Evolutionary conservation across 768 basidiomycete genomes (phyloP).

Genomic region (Macrolepiota fuliginosa): DNA sequence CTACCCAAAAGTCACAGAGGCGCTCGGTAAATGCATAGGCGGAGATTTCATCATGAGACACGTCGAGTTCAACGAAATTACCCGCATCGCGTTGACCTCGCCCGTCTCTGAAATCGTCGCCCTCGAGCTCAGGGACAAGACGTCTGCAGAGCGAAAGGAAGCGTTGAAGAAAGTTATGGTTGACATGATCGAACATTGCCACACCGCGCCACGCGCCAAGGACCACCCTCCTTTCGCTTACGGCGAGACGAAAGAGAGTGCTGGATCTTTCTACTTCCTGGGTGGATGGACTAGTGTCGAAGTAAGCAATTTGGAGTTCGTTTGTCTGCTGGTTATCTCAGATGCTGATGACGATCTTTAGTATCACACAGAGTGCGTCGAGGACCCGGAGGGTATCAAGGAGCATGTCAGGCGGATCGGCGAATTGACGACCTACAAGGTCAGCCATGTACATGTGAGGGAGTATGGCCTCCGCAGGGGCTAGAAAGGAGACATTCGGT

Average conservation of each 20-base stretch:
- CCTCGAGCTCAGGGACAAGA: background rate
- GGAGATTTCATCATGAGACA: background rate
- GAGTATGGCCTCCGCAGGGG: conserved; percentile 1
- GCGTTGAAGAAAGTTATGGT: background rate
- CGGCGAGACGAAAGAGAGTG: background rate
- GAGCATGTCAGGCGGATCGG: background rate
- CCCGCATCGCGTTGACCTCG: background rate
- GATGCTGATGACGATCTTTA: background rate
- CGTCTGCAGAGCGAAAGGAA: background rate
- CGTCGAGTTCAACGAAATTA: background rate
- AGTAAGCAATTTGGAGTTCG: background rate
- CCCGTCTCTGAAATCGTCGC: conserved; percentile 3
- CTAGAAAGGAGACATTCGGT: background rate
- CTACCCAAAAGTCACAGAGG: background rate
- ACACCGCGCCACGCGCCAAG: background rate
- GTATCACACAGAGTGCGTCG: background rate
- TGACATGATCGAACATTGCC: background rate
- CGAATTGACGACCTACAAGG: background rate
- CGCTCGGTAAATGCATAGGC: background rate
- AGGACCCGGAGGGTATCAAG: background rate
- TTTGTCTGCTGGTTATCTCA: background rate
- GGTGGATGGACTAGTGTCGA: conserved; percentile 6
- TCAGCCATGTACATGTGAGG: background rate
- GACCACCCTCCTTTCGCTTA: conserved; percentile 8
- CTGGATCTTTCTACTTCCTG: background rate